Evolutionary conservation across 495 filamentous ascomycete genomes (phyloP), one percentile per base, ranked within the genome.

Genomic region (Apodospora peruviana): DNA sequence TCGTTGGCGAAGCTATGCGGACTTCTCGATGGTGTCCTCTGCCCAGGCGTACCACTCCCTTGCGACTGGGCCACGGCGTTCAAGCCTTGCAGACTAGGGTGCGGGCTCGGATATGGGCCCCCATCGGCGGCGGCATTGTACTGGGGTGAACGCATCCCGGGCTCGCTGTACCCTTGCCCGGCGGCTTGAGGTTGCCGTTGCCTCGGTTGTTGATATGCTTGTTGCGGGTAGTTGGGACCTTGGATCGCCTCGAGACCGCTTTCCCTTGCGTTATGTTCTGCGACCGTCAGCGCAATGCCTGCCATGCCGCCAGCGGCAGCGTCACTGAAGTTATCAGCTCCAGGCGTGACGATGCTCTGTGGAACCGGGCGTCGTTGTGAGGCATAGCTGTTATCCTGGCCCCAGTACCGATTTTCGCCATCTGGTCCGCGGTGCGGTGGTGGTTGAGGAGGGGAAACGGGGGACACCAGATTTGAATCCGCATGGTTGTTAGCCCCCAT

Each of bases 281-380:
- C 87, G 48, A 90, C 80, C 41, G 78, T 86, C 53, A 82, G 69
- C 40, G 88, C 86, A 47, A 91, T 83, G 21, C 85, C 86, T 16
- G 85, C 77, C 61, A 91, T 85, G 21, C 87, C 88, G 45, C 87
- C 88, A 40, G 77, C 78, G 11, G 87, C 86, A 36, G 73, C 65
- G 21, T 83, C 79, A 39, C 86, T 79, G 45, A 88, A 78, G 59
- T 91, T 90, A 65, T 90, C 87, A 32, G 79, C 76, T 9, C 85
- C 86, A 4, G 87, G 87, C 5, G 86, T 88, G 36, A 81, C 75
- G 40, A 71, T 82, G 42, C 74, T 78, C 49, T 69, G 69, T 8
- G 66, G 62, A 34, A 52, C 52, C 5, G 58, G 60, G 9, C 47
- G 46, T 19, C 36, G 24, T 24, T 48, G 53, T 1, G 52, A 49